Base-by-base conservation (phyloP, 495 filamentous ascomycete genomes). In the Elasticomyces elasticus region DNA sequence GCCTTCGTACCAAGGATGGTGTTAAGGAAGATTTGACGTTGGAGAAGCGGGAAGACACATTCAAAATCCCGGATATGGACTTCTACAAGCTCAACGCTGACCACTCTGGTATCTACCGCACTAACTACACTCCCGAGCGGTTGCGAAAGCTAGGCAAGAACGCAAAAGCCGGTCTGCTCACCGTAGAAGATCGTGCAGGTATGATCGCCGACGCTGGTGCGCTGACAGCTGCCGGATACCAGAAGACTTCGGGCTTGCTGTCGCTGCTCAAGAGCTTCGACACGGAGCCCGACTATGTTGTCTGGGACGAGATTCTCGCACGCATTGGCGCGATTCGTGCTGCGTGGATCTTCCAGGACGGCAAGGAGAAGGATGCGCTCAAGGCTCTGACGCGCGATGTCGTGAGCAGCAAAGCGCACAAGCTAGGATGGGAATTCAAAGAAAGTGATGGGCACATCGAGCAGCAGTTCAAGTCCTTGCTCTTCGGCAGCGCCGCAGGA, bases 131-230 rank as follows among this genome's bases (percentile, higher is more conserved):
- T 6, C 78, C 82, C 3, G 79, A 79, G 59, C 79, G 85, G 13
- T 72, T 87, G 23, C 72, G 74, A 56, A 85, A 86, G 68, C 78
- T 89, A 27, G 85, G 84, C n/a, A 69, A 87, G 65, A 87, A 88
- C 44, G 87, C 88, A n/a, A 88, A 84, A 67, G 70, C 85, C 15
- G 88, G 87, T 1, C 74, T 91, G n/a, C 74, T 98, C 35, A 86
- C 79, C n/a, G 86, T 92, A 28, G 87, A 95, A 68, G 91, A 96
- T 66, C 82, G 91, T 45, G 89, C 90, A 42, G 92, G 92, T 64
- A 88, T 98, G 84, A 85, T 98, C 59, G 90, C 90, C 26, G 92
- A 98, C 66, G 87, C 92, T 11, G 90, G 89, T 60, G 88, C 92
- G 40, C 75, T 98, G 59, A 86, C 91, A 51, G 77, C 86, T 5